A percentile compares a stretch with the other conserved stretches of the same genome.
Conservation (phyloP, 1,139 yeast genomes). For the Martiniozyma asiatica region DNA sequence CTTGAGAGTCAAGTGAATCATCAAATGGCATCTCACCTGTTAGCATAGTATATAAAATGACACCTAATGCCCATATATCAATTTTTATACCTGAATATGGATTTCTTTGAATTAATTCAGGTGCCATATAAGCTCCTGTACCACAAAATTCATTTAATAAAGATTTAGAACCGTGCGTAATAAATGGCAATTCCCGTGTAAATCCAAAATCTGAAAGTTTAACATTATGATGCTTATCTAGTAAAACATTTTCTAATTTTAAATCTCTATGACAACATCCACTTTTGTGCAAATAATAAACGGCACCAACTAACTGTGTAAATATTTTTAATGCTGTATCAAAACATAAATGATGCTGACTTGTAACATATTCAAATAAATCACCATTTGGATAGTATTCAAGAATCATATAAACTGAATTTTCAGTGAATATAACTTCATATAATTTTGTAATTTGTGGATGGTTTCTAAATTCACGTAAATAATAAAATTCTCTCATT, state of each 20-base stretch:
- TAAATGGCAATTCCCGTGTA: slow-evolving; percentile 53
- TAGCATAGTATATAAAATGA: slow-evolving; percentile 79
- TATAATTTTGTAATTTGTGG: slow-evolving; percentile 76
- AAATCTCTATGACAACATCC: slow-evolving; percentile 85
- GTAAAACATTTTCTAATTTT: slow-evolving; percentile 71
- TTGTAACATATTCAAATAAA: slow-evolving; percentile 60
- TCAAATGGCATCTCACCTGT: slow-evolving; percentile 89
- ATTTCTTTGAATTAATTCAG: slow-evolving; percentile 60
- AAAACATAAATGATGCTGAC: slow-evolving; percentile 38
- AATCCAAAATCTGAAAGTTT: slow-evolving; percentile 91
- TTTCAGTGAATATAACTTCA: slow-evolving; percentile 76
- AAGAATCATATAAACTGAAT: slow-evolving; percentile 71
- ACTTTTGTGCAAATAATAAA: slow-evolving; percentile 70
- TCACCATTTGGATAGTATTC: slow-evolving; percentile 91
- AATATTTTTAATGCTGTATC: slow-evolving; percentile 51
- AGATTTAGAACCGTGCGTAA: slow-evolving; percentile 17
- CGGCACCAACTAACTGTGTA: slow-evolving; percentile 72
- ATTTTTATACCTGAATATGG: slow-evolving; percentile 73
- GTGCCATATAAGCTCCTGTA: slow-evolving; percentile 94
- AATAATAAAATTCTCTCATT: slow-evolving; percentile 87
- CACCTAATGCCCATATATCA: slow-evolving; percentile 90
- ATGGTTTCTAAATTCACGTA: slow-evolving; percentile 62
- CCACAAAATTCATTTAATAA: slow-evolving; percentile 78
- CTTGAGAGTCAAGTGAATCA: slow-evolving; percentile 62
- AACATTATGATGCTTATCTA: slow-evolving; percentile 58